Evolutionary conservation across 2,329 filamentous ascomycete species (phyloP), one percentile per base, ranked within the genome.

Genomic region (Aureobasidium sp.): DNA sequence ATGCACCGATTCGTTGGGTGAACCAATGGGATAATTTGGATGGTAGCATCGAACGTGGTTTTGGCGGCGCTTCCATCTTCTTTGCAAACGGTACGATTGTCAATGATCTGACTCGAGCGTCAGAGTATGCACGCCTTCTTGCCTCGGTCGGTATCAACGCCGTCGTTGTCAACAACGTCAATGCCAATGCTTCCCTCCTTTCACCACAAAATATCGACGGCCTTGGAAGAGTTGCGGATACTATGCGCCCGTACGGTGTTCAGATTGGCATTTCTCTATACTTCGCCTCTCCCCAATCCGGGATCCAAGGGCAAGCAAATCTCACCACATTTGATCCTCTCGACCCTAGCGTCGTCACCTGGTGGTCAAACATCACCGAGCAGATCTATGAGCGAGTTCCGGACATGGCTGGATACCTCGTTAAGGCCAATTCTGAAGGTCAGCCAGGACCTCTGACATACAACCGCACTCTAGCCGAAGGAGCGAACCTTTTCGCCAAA

Each of bases 21-120:
- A 89, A 90, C 67, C 82, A 90, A 65, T 90, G 87, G 87, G 86
- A 90, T 69, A 89, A 90, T 66, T 75, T 89, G 70, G 81, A 86
- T 62, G 81, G 86, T 13, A 84, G 79, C 44, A 84, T 90, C 48
- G 87, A 89, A 69, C 77, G 86, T 58, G 87, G 87, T 21, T 90
- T 87, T 66, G 86, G 79, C 3, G 87, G 87, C 0, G 74, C 78
- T 0, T 89, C 86, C 0, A 86, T 89, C 61, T 90, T 89, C 74
- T 90, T 89, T 72, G 73, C 76, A 50, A 74, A 84, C 58, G 84
- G 82, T 52, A 69, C 71, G 10, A 76, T 87, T 7, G 73, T 81
- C n/a, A 74, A 81, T 4, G 81, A 89, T 64, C 75, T 86, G 21
- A 83, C 81, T 1, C 82, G 86, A 0, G 83, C 81, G 0, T 73